Evolutionary conservation across 352 stramenopile genomes (phyloP).

Genomic region (Globisporangium lucens): DNA sequence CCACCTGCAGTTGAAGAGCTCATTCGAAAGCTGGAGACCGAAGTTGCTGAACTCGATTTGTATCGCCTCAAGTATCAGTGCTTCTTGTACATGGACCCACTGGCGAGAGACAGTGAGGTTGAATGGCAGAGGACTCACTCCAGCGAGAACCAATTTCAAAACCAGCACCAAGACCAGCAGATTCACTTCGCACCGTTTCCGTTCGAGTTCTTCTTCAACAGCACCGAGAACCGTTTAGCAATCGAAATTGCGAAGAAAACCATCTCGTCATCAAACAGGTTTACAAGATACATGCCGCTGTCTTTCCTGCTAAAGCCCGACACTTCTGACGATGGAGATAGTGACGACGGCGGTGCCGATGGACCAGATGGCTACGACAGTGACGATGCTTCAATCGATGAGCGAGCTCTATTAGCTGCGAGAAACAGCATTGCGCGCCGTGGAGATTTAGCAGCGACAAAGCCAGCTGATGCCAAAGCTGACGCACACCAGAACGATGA

Average conservation of each 20-base stretch:
- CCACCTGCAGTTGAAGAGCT: constrained; percentile 69
- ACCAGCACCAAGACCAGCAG: constrained; percentile 22
- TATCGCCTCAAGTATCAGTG: constrained; percentile 78
- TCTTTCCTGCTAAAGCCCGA: constrained; percentile 77
- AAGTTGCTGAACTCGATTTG: constrained; percentile 74
- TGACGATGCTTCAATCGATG: constrained; percentile 70
- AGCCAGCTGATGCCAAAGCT: constrained; percentile 24
- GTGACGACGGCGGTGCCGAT: constrained; percentile 52
- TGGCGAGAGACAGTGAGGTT: constrained; percentile 54
- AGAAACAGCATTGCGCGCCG: constrained; percentile 27
- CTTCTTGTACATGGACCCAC: constrained; percentile 77
- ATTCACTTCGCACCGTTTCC: constrained; percentile 53
- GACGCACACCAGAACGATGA: constrained; percentile 33
- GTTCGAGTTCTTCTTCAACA: constrained; percentile 74
- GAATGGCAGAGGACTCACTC: constrained; percentile 38
- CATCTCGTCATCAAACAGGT: constrained; percentile 78
- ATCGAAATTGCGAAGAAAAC: constrained; percentile 72
- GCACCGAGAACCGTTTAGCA: constrained; percentile 55
- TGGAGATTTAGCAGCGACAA: constrained; percentile 16
- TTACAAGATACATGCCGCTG: constrained; percentile 72
- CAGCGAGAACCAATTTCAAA: constrained; percentile 17
- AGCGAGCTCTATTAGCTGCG: constrained; percentile 22
- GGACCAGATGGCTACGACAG: constrained; percentile 60
- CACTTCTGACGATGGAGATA: constrained; percentile 63
- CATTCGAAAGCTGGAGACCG: constrained; percentile 61